Conservation (phyloP, 202 grass and related monocot species). For the Panicum hallii region DNA sequence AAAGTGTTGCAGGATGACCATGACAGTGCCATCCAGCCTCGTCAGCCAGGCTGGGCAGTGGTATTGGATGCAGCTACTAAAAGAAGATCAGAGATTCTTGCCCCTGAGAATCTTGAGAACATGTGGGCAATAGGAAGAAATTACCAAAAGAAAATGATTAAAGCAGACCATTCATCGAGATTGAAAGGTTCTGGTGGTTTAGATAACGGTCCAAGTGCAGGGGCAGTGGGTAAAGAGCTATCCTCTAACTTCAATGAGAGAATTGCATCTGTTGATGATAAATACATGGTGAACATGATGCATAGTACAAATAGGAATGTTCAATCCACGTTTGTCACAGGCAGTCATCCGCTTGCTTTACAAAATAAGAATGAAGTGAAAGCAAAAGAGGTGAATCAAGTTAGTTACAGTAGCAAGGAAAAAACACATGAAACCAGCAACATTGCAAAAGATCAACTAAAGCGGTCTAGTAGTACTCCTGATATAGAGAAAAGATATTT, state of each 20-base stretch:
- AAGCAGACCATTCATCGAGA: conserved; percentile 51
- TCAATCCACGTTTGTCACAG: conserved; percentile 51
- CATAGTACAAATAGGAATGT: conserved; percentile 65
- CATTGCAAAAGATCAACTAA: conserved; percentile 65
- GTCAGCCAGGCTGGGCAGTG: conserved; percentile 80
- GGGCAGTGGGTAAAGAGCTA: conserved; percentile 64
- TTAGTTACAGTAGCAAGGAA: conserved; percentile 48
- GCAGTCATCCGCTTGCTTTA: conserved; percentile 60
- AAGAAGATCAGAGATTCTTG: conserved; percentile 86
- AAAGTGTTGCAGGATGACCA: conserved; percentile 49
- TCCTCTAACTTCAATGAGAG: conserved; percentile 80
- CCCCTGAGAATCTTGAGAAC: conserved; percentile 98
- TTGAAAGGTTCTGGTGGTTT: conserved; percentile 44
- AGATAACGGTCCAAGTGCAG: conserved; percentile 45
- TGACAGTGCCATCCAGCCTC: conserved; percentile 46
- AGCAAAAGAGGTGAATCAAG: conserved; percentile 48
- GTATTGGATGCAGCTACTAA: conserved; percentile 88
- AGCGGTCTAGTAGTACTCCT: conserved; percentile 86
- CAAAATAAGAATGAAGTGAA: conserved; percentile 57
- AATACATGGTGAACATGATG: conserved; percentile 97
- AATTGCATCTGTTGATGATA: conserved; percentile 84
- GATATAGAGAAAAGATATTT: conserved; percentile 78
- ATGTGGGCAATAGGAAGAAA: conserved; percentile 99
- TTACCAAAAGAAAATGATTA: conserved; percentile 90
- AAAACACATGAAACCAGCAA: conserved; percentile 45